phyloP scores from a whole-genome alignment of 768 basidiomycete species.

The Xerocomellus amylosporus region DNA sequence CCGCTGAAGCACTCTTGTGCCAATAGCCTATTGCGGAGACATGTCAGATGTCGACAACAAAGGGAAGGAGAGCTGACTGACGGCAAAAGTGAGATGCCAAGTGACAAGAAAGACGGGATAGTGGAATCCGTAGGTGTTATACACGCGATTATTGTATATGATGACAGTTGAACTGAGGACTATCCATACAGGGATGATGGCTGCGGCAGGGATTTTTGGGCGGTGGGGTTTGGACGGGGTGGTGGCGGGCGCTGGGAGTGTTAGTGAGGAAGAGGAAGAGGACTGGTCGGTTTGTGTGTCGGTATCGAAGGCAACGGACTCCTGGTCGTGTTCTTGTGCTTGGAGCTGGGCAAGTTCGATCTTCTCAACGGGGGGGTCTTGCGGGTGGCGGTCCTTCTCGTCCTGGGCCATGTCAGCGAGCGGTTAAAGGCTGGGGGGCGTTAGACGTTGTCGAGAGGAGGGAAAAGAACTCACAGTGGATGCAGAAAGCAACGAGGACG shows the following conservation, averaged over 20 bases:
- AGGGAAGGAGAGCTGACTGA: constrained; percentile 30
- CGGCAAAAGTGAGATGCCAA: constrained; percentile 74
- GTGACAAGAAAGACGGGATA: constrained; percentile 94
- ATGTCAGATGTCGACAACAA: constrained; percentile 1
- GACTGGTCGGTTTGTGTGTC: constrained; percentile 3
- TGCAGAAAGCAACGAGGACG: neutral
- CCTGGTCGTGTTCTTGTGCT: constrained; percentile 18
- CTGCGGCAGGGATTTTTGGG: constrained; percentile 56
- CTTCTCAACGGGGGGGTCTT: constrained; percentile 17
- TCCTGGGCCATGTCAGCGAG: constrained; percentile 20
- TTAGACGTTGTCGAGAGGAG: neutral
- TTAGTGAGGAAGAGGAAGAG: neutral
- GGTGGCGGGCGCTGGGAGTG: constrained; percentile 60
- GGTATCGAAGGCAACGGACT: neutral
- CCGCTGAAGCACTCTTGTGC: constrained; percentile 81
- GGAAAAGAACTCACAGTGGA: constrained; percentile 6
- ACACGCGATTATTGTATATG: constrained; percentile 92
- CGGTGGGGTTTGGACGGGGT: constrained; percentile 42
- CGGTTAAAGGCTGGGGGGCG: neutral
- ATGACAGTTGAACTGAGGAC: constrained; percentile 85
- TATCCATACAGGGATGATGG: constrained; percentile 93
- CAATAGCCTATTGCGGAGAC: constrained; percentile 51
- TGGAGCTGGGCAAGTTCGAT: constrained; percentile 17
- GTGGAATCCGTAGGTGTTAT: constrained; percentile 78
- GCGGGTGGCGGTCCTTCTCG: constrained; percentile 20